Conservation (phyloP, 306 rosid species). For the Pyrus bretschneideri region DNA sequence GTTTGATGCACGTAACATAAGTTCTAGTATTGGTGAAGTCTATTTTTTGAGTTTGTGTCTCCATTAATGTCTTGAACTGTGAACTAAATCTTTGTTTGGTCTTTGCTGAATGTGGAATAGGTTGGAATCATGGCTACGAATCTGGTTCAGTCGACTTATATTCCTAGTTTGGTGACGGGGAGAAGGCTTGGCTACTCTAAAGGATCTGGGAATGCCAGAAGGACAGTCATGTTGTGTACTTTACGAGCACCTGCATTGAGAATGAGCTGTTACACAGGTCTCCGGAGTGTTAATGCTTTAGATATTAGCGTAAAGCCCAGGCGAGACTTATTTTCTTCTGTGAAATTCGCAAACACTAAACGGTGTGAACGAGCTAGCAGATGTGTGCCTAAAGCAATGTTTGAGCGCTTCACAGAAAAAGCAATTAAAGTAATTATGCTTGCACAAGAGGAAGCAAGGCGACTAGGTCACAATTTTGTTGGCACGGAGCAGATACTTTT, state of each 20-base stretch:
- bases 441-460: conserved; percentile 98
- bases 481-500: conserved; percentile 98
- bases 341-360: conserved; percentile 42
- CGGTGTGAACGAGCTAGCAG: conserved; percentile 51
- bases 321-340: conserved; percentile 50
- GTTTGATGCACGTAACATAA: neutral
- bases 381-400: conserved; percentile 80
- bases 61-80: neutral
- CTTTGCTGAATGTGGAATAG: conserved; percentile 21
- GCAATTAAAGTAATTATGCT: conserved; percentile 97
- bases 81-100: conserved; percentile 6
- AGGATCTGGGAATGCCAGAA: conserved; percentile 49
- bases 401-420: conserved; percentile 96
- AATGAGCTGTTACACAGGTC: conserved; percentile 60
- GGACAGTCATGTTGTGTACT: conserved; percentile 49
- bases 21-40: neutral
- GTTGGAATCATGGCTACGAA: conserved; percentile 62
- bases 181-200: conserved; percentile 43
- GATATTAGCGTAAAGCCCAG: conserved; percentile 52
- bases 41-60: neutral
- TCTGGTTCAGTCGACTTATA: conserved; percentile 73
- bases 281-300: conserved; percentile 54
- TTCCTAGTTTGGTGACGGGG: conserved; percentile 52
- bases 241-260: conserved; percentile 41
- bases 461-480: conserved; percentile 97